Base-by-base conservation (phyloP, 1,284 basidiomycete species). In the Ganoderma boninense region DNA sequence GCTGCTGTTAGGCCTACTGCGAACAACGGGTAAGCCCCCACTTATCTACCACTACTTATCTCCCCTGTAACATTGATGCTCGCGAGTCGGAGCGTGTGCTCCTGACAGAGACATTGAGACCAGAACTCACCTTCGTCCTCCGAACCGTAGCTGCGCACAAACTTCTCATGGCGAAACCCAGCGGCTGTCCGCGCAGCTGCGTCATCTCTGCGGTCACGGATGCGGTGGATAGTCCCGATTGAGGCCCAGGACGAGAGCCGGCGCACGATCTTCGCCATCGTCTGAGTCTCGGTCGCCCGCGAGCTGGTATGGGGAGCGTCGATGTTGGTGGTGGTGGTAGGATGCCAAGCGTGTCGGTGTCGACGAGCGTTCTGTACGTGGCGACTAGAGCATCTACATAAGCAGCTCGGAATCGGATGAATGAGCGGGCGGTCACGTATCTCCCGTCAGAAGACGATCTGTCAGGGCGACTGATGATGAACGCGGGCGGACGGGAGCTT, bases 211-310 rank as follows among this genome's bases (percentile, higher is more conserved):
- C 57, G 57, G 35, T 60, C 57, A 11, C 57, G 57, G 2, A 60
- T 60, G 35, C 26, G 54, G 29, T 26, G 42, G 42, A 64, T 23
- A 2, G 46, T 16, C 26, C 63, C 35, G 35, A 65, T 26, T 13
- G 52, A 54, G 10, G 54, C 42, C 52, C 64, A 57, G 14, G 52
- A 65, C 38, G 49, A 65, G 40, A 64, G 63, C 16, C 54, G 35
- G 40, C 35, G 57, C 38, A 65, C 49, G 40, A 43, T 56, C 64
- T 65, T 65, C 40, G 64, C 52, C 64, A 65, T 64, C 18, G 62
- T 44, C 62, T 14, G 0, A 11, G 23, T 52, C 38, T 38, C 1
- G 38, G 38, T 38, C 7, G 38, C 38, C 38, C 6, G 46, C 7
- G 20, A 20, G 20, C 46, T 49, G 1, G 20, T 1, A 23, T 4